Percentiles rank a stretch among this genome's conserved stretches.
phyloP scores from a whole-genome alignment of 2,329 filamentous ascomycete species.

The Fusarium scirpi region DNA sequence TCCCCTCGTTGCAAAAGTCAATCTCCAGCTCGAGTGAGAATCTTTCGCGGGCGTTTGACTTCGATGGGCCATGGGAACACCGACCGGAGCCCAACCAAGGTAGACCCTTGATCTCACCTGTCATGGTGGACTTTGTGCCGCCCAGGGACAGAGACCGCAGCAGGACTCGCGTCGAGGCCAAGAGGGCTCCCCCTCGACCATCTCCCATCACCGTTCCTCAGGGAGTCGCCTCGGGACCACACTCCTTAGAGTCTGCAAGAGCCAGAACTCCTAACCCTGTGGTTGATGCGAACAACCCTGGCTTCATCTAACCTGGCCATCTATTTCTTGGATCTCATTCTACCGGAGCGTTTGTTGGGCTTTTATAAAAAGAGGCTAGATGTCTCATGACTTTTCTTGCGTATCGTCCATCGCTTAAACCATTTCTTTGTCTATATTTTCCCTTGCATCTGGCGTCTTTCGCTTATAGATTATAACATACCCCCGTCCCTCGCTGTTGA shows the following conservation, averaged over 20 bases:
- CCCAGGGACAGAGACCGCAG: constrained; percentile 33
- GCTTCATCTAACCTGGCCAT: constrained; percentile 39
- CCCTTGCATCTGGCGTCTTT: constrained; percentile 29
- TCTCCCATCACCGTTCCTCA: constrained; percentile 48
- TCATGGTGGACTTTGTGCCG: constrained; percentile 47
- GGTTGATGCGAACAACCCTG: constrained; percentile 44
- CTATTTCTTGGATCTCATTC: constrained; percentile 6
- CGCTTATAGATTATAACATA: constrained; percentile 40
- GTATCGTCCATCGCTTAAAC: constrained; percentile 12
- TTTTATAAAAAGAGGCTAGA: constrained; percentile 11
- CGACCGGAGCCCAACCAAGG: constrained; percentile 10
- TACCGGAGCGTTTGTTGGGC: constrained; percentile 11
- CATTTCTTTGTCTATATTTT: constrained; percentile 11
- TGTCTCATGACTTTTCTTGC: constrained; percentile 31
- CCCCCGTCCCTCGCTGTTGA: constrained; percentile 29
- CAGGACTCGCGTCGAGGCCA: constrained; percentile 48
- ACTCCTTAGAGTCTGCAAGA: constrained; percentile 11
- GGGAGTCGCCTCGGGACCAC: not conserved
- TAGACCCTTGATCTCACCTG: constrained; percentile 49
- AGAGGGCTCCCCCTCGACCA: constrained; percentile 51
- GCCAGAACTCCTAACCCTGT: constrained; percentile 38
- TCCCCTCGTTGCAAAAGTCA: constrained; percentile 51
- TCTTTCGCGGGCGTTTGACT: constrained; percentile 50
- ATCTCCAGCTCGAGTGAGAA: constrained; percentile 51
- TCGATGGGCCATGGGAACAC: constrained; percentile 17